Conservation (phyloP, 352 stramenopile genomes). For the Globisporangium paddicum region DNA sequence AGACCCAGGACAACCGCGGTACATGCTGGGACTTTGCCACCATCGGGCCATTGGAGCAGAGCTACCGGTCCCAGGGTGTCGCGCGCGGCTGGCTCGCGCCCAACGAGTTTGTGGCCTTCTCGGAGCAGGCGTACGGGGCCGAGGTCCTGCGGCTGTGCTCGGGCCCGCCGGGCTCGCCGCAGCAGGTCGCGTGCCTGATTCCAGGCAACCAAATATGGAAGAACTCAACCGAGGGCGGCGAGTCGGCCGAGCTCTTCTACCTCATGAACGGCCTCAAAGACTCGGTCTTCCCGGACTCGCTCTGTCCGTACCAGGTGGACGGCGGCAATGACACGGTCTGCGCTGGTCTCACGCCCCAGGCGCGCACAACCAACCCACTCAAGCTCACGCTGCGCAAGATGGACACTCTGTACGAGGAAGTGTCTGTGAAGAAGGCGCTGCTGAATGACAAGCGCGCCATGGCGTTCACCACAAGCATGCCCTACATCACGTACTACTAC, state of each 20-base stretch:
- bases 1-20: constrained; percentile 64
- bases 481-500: constrained; percentile 59
- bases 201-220: constrained; percentile 57
- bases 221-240: constrained; percentile 62
- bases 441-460: constrained; percentile 38
- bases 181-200: constrained; percentile 58
- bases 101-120: constrained; percentile 55
- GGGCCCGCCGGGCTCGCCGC: constrained; percentile 33
- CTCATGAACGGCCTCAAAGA: constrained; percentile 47
- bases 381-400: constrained; percentile 40
- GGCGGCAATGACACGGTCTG: constrained; percentile 46
- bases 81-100: constrained; percentile 41
- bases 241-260: constrained; percentile 42
- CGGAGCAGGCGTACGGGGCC: constrained; percentile 59
- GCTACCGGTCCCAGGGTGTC: constrained; percentile 57
- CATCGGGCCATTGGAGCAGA: constrained; percentile 59
- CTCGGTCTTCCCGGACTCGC: constrained; percentile 42
- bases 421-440: constrained; percentile 37
- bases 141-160: constrained; percentile 57
- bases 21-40: constrained; percentile 73
- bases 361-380: constrained; percentile 40
- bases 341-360: constrained; percentile 26
- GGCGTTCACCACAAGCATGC: constrained; percentile 48
- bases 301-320: constrained; percentile 43
- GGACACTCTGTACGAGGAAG: constrained; percentile 37